A percentile compares a stretch with the other conserved stretches of the same genome.
phyloP scores from a whole-genome alignment of 202 grass and related monocot genomes.

The Saccharum hybrid region DNA sequence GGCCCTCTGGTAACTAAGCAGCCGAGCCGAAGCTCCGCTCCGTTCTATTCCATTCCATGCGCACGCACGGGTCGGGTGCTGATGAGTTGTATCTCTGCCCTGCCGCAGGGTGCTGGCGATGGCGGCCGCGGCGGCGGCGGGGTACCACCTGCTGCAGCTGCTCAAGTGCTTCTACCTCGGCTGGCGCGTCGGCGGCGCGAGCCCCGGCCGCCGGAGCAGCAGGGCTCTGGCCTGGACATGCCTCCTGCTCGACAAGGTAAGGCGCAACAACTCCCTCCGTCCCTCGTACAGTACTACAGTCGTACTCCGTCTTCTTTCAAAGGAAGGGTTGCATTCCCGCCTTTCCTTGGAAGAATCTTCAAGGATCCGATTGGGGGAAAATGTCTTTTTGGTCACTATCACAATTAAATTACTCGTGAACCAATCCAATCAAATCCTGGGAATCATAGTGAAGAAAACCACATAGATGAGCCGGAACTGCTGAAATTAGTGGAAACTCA shows the following conservation, averaged over 20 bases:
- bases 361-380: neutral
- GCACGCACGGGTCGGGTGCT: too few relatives aligned
- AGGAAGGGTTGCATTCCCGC: neutral
- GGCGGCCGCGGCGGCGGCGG: constrained; percentile 49
- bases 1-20: constrained; percentile 59
- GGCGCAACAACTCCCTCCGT: neutral
- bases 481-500: neutral
- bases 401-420: neutral
- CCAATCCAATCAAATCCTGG: neutral
- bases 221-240: constrained; percentile 57
- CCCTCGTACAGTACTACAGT: too few relatives aligned
- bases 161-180: constrained; percentile 61
- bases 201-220: constrained; percentile 46
- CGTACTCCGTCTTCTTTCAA: too few relatives aligned
- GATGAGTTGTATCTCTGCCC: too few relatives aligned
- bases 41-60: too few relatives aligned
- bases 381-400: neutral
- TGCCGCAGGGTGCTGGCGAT: constrained; percentile 49
- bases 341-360: neutral
- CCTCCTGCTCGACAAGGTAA: constrained; percentile 74
- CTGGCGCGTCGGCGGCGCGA: constrained; percentile 25
- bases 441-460: neutral
- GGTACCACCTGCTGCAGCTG: constrained; percentile 74
- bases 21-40: too few relatives aligned
- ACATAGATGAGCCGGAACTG: neutral